Evolutionary conservation across 257 asterid genomes (phyloP).

Genomic region (Solanum pennellii): DNA sequence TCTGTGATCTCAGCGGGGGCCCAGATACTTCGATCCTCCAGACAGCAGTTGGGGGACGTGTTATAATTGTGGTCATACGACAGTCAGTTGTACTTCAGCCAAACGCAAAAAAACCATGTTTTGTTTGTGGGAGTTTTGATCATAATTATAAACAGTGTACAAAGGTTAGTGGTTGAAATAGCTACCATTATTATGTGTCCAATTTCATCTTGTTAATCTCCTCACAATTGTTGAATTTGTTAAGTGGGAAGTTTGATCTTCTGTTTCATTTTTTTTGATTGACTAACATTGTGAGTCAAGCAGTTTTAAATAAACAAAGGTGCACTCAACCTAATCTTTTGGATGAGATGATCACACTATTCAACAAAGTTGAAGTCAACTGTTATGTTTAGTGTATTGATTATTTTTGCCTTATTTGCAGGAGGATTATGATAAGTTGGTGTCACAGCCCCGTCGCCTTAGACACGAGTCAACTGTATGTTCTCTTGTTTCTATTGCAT

Average conservation of each 20-base stretch:
- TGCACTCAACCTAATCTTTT: neutral
- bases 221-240: neutral
- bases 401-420: slow-evolving; percentile 20
- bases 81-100: slow-evolving; percentile 70
- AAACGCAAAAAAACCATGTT: slow-evolving; percentile 84
- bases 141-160: slow-evolving; percentile 73
- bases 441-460: slow-evolving; percentile 54
- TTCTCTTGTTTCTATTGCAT: slow-evolving; percentile 5
- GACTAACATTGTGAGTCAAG: neutral
- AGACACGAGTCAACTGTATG: slow-evolving; percentile 91
- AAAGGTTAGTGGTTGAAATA: slow-evolving; percentile 36
- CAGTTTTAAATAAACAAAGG: neutral
- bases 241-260: neutral
- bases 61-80: slow-evolving; percentile 81
- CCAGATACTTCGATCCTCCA: slow-evolving; percentile 97
- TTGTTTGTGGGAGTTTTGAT: slow-evolving; percentile 85
- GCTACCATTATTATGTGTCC: neutral
- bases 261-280: neutral
- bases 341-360: neutral
- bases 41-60: slow-evolving; percentile 86
- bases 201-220: neutral
- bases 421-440: slow-evolving; percentile 75
- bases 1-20: slow-evolving; percentile 76
- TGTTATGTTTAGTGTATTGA: neutral
- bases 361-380: neutral